Base-by-base conservation (phyloP, 2,329 filamentous ascomycete genomes). In the Aspergillus brasiliensis region DNA sequence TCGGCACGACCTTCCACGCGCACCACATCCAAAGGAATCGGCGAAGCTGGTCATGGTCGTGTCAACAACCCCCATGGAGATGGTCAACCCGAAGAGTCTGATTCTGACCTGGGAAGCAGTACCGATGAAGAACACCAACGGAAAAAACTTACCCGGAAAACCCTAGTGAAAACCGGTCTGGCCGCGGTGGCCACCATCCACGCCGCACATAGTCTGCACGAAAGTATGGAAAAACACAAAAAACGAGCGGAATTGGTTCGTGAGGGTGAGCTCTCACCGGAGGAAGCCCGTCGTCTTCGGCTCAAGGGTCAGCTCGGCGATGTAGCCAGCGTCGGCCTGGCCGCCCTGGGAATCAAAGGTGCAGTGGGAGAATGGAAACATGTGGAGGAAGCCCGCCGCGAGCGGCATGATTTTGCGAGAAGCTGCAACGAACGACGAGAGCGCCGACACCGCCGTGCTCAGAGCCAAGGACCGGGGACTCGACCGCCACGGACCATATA, bases 141-240 rank as follows among this genome's bases (percentile, higher is more conserved):
- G 56, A 89, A 87, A 75, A 88, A 88, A 71, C 82, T 88, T 78
- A 82, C 82, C 78, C 84, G 85, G 74, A 88, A 88, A 76, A 85
- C 88, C 80, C 74, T 88, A 69, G 72, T 89, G 64, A 88, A 86
- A 65, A 84, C 86, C 57, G 86, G 87, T 63, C 78, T 90, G 60
- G 87, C 88, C 56, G 87, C 86, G 59, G 83, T 90, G 60, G 88
- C 88, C 38, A 89, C 87, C 27, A 88, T 90, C 63, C 87, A 90
- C 75, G 87, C 87, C 23, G 87, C 85, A 13, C 86, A 90, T 71
- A 83, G 82, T 62, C 80, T 90, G 57, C 87, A 88, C 74, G 80
- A 83, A 63, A 85, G 83, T 68, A 83, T 88, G 78, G 84, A 87
- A 66, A 86, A 86, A 61, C 83, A 86, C 58, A 83, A 89, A 63